Percentiles rank a stretch among this genome's conserved stretches.
These are phyloP conservation scores for Penicillium paxilli DNA, from an alignment of 495 filamentous ascomycete species.

Conservation along the genomic window DNA sequence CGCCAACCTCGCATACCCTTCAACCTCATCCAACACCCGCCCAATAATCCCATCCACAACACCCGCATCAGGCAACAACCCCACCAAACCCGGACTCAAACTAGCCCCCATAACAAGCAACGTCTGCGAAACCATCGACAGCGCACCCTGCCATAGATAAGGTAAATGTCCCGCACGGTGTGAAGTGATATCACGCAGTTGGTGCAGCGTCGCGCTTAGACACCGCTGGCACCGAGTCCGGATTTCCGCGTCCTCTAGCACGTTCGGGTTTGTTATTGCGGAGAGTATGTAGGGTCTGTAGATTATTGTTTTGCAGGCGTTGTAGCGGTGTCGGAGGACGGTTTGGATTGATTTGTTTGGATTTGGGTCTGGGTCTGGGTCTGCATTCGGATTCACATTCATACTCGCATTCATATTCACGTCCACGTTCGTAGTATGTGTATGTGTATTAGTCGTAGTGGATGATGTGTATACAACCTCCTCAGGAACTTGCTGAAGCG, in stretches of 20 bases:
- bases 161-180: conserved; percentile 84
- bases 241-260: conserved; percentile 64
- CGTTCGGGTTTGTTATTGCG: conserved; percentile 71
- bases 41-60: conserved; percentile 73
- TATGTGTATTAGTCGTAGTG: too few species aligned
- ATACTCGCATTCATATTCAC: too few species aligned
- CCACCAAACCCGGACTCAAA: conserved; percentile 72
- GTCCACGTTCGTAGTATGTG: too few species aligned
- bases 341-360: conserved; percentile 74
- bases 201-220: conserved; percentile 76
- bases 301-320: conserved; percentile 82
- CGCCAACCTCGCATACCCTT: conserved; percentile 69
- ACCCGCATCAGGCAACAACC: conserved; percentile 61
- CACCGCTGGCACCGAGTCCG: conserved; percentile 78
- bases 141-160: conserved; percentile 83
- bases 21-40: conserved; percentile 70
- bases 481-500: conserved; percentile 62
- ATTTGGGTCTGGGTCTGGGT: too few species aligned
- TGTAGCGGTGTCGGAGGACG: conserved; percentile 75
- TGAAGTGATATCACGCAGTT: conserved; percentile 75
- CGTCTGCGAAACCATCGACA: conserved; percentile 79
- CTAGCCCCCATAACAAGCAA: conserved; percentile 81
- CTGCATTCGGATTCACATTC: too few species aligned
- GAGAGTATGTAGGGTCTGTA: conserved; percentile 81
- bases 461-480: too few species aligned